Percentiles rank a stretch among this genome's conserved stretches.
These are phyloP conservation scores for Aspergillus fumigatiaffinis DNA, from an alignment of 2,329 filamentous ascomycete genomes.

Conservation along the genomic window DNA sequence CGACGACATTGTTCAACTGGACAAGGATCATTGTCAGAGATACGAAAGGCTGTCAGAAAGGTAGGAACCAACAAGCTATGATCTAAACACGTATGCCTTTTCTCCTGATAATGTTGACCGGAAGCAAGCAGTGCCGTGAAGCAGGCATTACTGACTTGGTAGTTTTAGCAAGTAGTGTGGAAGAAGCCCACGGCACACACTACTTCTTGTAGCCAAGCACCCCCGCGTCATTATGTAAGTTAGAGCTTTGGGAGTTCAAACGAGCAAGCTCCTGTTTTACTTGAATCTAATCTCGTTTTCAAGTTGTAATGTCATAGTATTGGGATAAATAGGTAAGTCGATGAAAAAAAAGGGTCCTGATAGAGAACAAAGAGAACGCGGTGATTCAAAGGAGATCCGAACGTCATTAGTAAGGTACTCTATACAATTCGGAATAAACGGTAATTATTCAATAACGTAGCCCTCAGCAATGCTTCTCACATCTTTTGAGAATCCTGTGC, in stretches of 20 bases:
- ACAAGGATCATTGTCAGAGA: neutral
- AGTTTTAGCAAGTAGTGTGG: no score
- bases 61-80: neutral
- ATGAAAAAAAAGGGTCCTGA: constrained; percentile 20
- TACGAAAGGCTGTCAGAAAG: neutral
- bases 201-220: no score
- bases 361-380: constrained; percentile 15
- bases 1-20: neutral
- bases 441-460: constrained; percentile 42
- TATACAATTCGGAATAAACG: constrained; percentile 26
- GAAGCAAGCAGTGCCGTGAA: no score
- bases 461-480: constrained; percentile 43
- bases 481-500: constrained; percentile 43
- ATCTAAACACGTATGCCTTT: no score
- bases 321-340: constrained; percentile 16
- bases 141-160: no score
- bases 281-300: neutral
- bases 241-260: neutral
- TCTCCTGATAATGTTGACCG: no score
- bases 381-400: constrained; percentile 23
- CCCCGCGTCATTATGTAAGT: neutral
- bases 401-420: constrained; percentile 34
- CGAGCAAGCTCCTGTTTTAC: neutral
- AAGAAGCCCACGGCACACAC: no score
- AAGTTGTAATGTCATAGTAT: constrained; percentile 1